Evolutionary conservation across 2,329 filamentous ascomycete species (phyloP), one percentile per base, ranked within the genome.

Genomic region (Elsinoe batatas): DNA sequence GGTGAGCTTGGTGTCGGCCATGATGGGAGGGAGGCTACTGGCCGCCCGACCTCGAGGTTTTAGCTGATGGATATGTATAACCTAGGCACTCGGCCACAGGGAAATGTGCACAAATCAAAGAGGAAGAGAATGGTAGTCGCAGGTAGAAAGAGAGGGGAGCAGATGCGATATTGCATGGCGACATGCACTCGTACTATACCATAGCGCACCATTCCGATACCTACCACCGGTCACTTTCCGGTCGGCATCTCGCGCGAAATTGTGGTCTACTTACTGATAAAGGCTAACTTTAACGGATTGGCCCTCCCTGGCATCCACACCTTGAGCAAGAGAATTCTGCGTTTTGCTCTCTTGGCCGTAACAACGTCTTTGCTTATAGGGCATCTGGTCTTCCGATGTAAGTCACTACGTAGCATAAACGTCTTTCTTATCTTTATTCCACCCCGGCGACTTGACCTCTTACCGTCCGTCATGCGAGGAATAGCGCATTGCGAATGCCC

Each of bases 1-100:
- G 62, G 81, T 79, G 8, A 74, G 68, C 61, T 84, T 80, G 60
- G 80, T 75, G 63, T 83, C 75, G 10, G 78, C 72, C 30, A 72
- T 63, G 7, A 75, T 64, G 2, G 78, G 73, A 61, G 82, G 71
- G 54, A 80, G 79, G 33, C 80, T 79, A 59, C 75, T 74, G 17
- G 79, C 78, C 53, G 69, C 63, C 26, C 8, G 26, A 30, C 26
- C 26, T 5, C 7, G 26, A 30, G 7, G 7, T 3, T 30, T 3
- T 2, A 30, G 26, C 26, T 8, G 26, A 7, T 30, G 26, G 7
- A 30, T 30, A 30, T 30, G 26, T 30, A 30, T 30, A 30, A 7
- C 8, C 8, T 8, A 30, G 26, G 26, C 7, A 8, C 4, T 8
- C 7, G 7, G 26, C 8, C 5, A 30, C 22, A 30, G 26, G 26